Percentiles rank a stretch among this genome's conserved stretches.
These are phyloP conservation scores for Talaromyces sp. DNA, from an alignment of 2,329 filamentous ascomycete genomes.

Conservation along the genomic window DNA sequence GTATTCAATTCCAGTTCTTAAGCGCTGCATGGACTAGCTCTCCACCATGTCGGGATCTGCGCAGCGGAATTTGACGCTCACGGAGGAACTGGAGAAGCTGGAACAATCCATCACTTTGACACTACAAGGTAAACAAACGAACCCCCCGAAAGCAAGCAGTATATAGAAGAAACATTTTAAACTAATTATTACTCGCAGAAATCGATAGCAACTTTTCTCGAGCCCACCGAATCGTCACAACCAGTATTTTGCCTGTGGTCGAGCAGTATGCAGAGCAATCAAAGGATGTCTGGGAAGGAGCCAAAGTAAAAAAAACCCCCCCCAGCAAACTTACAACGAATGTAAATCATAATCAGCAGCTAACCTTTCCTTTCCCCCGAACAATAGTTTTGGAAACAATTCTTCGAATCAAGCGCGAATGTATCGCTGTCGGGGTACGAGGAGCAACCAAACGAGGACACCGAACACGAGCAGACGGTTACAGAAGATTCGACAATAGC, in stretches of 20 bases:
- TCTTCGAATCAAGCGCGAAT: constrained; percentile 97
- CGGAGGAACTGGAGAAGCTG: constrained; percentile 90
- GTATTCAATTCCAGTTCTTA: background rate
- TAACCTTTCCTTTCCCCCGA: background rate
- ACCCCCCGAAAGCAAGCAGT: background rate
- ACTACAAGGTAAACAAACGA: constrained; percentile 64
- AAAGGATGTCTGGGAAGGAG: constrained; percentile 90
- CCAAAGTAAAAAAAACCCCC: constrained; percentile 59
- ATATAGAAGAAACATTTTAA: constrained; percentile 2
- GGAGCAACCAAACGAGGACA: constrained; percentile 63
- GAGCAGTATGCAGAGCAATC: constrained; percentile 96
- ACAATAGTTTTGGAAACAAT: constrained; percentile 94
- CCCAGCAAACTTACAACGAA: background rate
- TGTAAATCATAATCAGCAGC: background rate
- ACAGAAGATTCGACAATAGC: constrained; percentile 55
- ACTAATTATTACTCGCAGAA: constrained; percentile 52
- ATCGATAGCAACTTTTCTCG: constrained; percentile 98
- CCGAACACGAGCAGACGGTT: constrained; percentile 47
- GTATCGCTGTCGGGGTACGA: constrained; percentile 95
- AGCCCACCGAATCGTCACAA: constrained; percentile 92
- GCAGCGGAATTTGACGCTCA: constrained; percentile 66
- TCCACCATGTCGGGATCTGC: constrained; percentile 29
- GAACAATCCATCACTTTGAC: constrained; percentile 97
- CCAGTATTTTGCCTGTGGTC: constrained; percentile 85
- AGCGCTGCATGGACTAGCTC: background rate